Evolutionary conservation across 192 early-diverging fungal species (phyloP), one percentile per base, ranked within the genome.

Genomic region (Backusella liffmaniae): DNA sequence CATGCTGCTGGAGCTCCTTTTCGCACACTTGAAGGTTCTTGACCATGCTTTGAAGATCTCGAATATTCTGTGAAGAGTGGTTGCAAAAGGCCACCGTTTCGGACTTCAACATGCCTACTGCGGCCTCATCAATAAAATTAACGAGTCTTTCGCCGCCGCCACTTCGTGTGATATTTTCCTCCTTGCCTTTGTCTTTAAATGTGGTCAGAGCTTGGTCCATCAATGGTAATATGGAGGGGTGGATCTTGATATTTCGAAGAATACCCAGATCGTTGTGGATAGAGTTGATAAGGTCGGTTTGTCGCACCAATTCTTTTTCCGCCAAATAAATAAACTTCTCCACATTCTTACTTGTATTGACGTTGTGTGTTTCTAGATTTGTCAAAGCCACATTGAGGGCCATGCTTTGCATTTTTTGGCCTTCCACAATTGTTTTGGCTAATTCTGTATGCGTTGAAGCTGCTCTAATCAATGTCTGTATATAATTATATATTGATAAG

Each of bases 301-400:
- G 86, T 34, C 77, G 77, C 15, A 75, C 65, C 1, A 87, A 72
- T 36, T 87, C 86, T 53, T 79, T 86, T 30, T 80, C 80, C 0
- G 88, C 82, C 30, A 79, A 70, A 1, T 39, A 37, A 12, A 84
- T 76, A 76, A 89, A 85, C 18, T 51, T 78, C 67, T 87, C 74
- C 44, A 80, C 78, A n/a, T 73, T 78, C 36, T 89, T 46, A 2
- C 30, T 67, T 10, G 65, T 76, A 5, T 74, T 78, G 75, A 67
- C 77, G 39, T 77, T 83, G 59, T 89, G 86, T 5, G 85, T 73
- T 34, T 86, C 82, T 16, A 89, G 62, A 79, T 88, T 89, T 8
- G 83, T 82, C 1, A 87, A 32, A 4, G 86, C 88, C 7, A 86
- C 88, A 35, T 82, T 79, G 34, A 89, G 68, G 15, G 88, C 88